Evolutionary conservation across 305 asterid species (phyloP), one percentile per base, ranked within the genome.

Genomic region (Stenogyne calaminthoides): DNA sequence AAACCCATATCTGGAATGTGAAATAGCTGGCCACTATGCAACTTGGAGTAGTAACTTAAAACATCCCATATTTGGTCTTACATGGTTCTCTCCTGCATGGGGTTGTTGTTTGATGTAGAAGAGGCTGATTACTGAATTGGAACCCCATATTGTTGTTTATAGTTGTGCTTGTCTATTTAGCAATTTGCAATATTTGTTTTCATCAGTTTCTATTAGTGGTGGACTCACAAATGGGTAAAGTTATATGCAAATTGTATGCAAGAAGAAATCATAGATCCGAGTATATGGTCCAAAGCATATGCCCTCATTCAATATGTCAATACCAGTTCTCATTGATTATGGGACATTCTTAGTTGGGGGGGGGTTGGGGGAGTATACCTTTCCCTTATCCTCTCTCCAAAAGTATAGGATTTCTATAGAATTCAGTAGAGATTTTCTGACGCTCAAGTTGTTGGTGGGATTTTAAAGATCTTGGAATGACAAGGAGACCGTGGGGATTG

Each of bases 121-220:
- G 73, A 12, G 49, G 12, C 10, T 47, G 58, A 34, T 34, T 37
- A n/a, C 49, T 29, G 71, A 22, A 36, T 64, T 22, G 8, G 25
- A 56, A 69, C 56, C 66, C 67, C 54, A 20, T 56, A 25, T 25
- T 47, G 27, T 47, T 63, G 67, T 69, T 61, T 52, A 63, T 14
- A 36, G 39, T 27, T 55, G 62, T 70, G 20, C 29, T 32, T 20
- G 34, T 73, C 58, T 56, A 42, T 32, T 40, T 27, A 56, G 34
- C 49, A 27, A 42, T 56, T 55, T 10, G 3, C 8, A 3, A n/a
- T 64, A 42, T 76, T 19, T 56, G 52, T 44, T 71, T 58, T 67
- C 72, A 57, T 44, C 78, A 57, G 16, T 74, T 66, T 74, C 47
- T 18, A 27, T 11, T 14, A 15, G 32, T 16, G n/a, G 22, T 54